Evolutionary conservation across 805 yeast species (phyloP), one percentile per base, ranked within the genome.

Genomic region (Scheffersomyces ergatensis): DNA sequence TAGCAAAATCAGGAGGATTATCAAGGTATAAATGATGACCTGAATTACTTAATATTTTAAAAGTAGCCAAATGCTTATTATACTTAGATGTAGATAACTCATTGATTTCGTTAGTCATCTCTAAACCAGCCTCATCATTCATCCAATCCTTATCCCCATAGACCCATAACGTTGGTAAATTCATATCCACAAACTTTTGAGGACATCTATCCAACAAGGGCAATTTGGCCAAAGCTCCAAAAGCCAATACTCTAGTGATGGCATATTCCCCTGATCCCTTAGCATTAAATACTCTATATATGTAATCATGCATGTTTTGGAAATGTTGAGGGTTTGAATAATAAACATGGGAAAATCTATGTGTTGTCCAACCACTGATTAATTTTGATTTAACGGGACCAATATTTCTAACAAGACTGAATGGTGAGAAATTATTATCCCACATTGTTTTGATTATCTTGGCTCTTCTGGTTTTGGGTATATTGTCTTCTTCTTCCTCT

Each of bases 81-180:
- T 36, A 70, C 58, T 34, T 58, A 60, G 54, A 45, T 20, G 60
- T 46, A 0, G 64, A 46, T 24, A 62, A 44, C n/a, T 49, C 29
- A 42, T 60, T 60, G 29, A 60, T 58, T 36, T 60, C 64, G 11
- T 63, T 54, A 13, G 66, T 70, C 39, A 58, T 64, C 29, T 71
- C 63, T 30, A 64, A 55, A 2, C 89, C 89, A 11, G 83, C 85
- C 34, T 67, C 71, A 39, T 70, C 76, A 45, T 77, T 77, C 88
- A 82, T 82, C 89, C 89, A 82, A 56, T 82, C 89, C 29, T 60
- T 63, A 44, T 81, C 86, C 8, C 89, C 89, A 50, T 82, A 82
- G 18, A 81, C 46, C 82, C 85, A 80, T 23, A 80, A 56, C 1
- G 79, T 67, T 3, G 79, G 79, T 13, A 76, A 47, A 44, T 53